Evolutionary conservation across 2,329 filamentous ascomycete genomes (phyloP).

Genomic region (Davidsoniella virescens): DNA sequence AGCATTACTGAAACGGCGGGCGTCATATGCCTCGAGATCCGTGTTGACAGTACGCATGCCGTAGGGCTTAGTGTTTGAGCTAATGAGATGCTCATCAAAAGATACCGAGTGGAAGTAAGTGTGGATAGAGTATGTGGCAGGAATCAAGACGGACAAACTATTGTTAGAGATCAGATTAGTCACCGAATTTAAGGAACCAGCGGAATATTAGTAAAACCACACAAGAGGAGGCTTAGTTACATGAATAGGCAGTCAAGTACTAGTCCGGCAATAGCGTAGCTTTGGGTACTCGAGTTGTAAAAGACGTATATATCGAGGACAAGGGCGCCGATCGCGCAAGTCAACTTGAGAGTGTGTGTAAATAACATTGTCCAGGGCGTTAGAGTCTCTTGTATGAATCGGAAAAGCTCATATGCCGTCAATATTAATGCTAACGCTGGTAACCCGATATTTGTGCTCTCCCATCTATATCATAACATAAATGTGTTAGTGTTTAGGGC

Average conservation of each 20-base stretch:
- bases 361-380: slow-evolving; percentile 39
- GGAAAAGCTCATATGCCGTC: slow-evolving; percentile 31
- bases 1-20: slow-evolving; percentile 11
- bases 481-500: background rate
- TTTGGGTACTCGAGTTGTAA: slow-evolving; percentile 24
- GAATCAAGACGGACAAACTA: slow-evolving; percentile 27
- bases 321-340: slow-evolving; percentile 30
- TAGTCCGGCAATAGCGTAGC: slow-evolving; percentile 33
- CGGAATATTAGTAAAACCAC: too few relatives aligned
- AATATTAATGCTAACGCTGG: slow-evolving; percentile 30
- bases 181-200: background rate
- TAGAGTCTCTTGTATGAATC: slow-evolving; percentile 31
- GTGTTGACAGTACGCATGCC: slow-evolving; percentile 22
- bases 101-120: slow-evolving; percentile 31
- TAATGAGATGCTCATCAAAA: slow-evolving; percentile 34
- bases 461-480: slow-evolving; percentile 28
- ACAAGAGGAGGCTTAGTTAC: slow-evolving; percentile 21
- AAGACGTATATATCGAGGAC: slow-evolving; percentile 37
- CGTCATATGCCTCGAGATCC: slow-evolving; percentile 16
- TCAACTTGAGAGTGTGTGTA: slow-evolving; percentile 33
- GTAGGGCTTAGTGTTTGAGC: slow-evolving; percentile 32
- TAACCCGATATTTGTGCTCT: slow-evolving; percentile 34
- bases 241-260: slow-evolving; percentile 32
- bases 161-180: slow-evolving; percentile 1
- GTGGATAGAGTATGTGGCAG: slow-evolving; percentile 30